Evolutionary conservation across 2,329 filamentous ascomycete species (phyloP).

Genomic region (Aureobasidium sp.): DNA sequence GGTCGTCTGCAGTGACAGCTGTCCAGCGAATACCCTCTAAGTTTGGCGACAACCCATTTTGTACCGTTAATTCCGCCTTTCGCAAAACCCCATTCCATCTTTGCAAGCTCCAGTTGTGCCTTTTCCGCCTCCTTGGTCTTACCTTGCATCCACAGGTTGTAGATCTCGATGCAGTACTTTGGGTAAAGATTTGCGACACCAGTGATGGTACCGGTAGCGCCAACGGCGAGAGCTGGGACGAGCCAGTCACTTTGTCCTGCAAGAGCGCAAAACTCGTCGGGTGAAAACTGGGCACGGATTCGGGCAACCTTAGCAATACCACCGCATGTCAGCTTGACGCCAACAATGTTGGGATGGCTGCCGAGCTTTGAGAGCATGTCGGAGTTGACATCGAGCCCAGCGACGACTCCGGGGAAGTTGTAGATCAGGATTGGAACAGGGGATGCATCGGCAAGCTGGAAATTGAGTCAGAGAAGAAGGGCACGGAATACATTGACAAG

Average conservation of each 20-base stretch:
- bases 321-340: slow-evolving; percentile 34
- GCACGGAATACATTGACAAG: slow-evolving; percentile 18
- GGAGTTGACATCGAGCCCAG: slow-evolving; percentile 40
- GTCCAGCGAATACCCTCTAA: slow-evolving; percentile 45
- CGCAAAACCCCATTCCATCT: slow-evolving; percentile 52
- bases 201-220: slow-evolving; percentile 54
- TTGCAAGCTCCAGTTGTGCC: slow-evolving; percentile 31
- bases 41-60: slow-evolving; percentile 53
- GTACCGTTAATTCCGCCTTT: slow-evolving; percentile 56
- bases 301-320: slow-evolving; percentile 38
- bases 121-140: slow-evolving; percentile 27
- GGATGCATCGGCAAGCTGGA: slow-evolving; percentile 53
- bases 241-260: slow-evolving; percentile 41
- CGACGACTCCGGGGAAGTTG: slow-evolving; percentile 41
- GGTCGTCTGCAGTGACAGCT: slow-evolving; percentile 49
- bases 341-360: slow-evolving; percentile 32
- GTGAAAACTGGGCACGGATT: slow-evolving; percentile 17
- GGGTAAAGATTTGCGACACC: slow-evolving; percentile 59
- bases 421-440: slow-evolving; percentile 42
- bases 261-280: slow-evolving; percentile 32
- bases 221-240: slow-evolving; percentile 52
- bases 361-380: slow-evolving; percentile 32
- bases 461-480: slow-evolving; percentile 18
- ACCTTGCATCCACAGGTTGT: slow-evolving; percentile 43
- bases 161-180: slow-evolving; percentile 36